Conservation (phyloP, 176 grass and related monocot genomes). For the Aegilops speltoides region DNA sequence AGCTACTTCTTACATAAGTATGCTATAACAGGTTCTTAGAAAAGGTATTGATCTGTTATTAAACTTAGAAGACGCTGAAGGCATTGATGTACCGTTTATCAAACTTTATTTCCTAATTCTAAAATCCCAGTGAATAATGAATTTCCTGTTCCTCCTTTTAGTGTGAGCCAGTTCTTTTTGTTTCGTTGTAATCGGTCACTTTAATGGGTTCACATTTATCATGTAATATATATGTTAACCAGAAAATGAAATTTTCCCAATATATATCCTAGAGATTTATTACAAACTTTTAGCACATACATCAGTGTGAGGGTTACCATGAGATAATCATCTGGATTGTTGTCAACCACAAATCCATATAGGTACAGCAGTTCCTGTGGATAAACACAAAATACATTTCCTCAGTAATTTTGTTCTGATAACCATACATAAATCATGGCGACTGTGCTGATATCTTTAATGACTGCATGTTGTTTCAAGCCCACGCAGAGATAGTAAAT, state of each 20-base stretch:
- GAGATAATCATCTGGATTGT: slow-evolving; percentile 93
- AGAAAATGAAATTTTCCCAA: not conserved
- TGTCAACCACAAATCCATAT: slow-evolving; percentile 91
- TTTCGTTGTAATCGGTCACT: not conserved
- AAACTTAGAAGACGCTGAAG: not conserved
- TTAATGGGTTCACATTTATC: not conserved
- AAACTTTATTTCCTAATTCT: not conserved
- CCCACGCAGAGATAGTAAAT: not conserved
- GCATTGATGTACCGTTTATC: not conserved
- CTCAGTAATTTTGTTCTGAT: slow-evolving; percentile 12
- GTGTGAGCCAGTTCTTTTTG: not conserved
- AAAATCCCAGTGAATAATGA: not conserved
- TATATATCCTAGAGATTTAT: slow-evolving; percentile 14
- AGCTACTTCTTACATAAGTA: slow-evolving; percentile 17
- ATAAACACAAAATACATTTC: slow-evolving; percentile 30
- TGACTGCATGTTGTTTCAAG: not conserved
- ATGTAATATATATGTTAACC: not conserved
- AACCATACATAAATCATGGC: not conserved
- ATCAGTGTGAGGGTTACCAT: slow-evolving; percentile 58
- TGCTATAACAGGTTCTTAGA: not conserved
- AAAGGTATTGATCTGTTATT: not conserved
- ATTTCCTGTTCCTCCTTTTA: not conserved
- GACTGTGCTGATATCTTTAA: not conserved
- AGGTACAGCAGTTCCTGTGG: slow-evolving; percentile 87
- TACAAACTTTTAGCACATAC: slow-evolving; percentile 19